Evolutionary conservation across 352 stramenopile genomes (phyloP), one percentile per base, ranked within the genome.

Genomic region (Pythium scleroteichum): DNA sequence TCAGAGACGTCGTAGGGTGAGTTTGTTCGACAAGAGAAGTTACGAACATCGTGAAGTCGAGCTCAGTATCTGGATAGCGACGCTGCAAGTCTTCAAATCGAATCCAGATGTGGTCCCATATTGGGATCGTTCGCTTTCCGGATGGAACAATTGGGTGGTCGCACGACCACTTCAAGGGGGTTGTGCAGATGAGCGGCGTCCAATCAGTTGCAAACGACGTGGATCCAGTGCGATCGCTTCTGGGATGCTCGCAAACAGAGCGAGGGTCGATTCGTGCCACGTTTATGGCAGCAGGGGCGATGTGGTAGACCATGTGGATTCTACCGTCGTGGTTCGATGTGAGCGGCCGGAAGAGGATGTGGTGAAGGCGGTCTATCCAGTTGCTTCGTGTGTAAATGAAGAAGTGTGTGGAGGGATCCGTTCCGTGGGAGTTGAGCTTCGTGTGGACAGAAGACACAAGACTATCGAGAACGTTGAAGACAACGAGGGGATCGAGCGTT

Each of bases 291-390:
- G 38, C 38, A 20, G 38, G 13, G 6, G 14, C 6, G 7, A 4
- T 44, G 27, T 64, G 57, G 19, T 56, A 63, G 0, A 50, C 23
- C 14, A 16, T 40, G 29, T 63, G 55, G 10, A 48, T 33, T 1
- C 55, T 44, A 4, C 22, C 22, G 10, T 63, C 55, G 3, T 35
- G 35, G 24, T 64, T 58, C n/a, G 23, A 23, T 2, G 52, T 42
- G n/a, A 66, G 24, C 7, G 40, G 24, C 0, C 27, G 27, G 4
- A 55, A 41, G 10, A 60, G 61, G 49, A 24, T 17, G 38, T 82
- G 71, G 27, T 79, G 70, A 41, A 82, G 23, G 1, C 73, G 64
- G 17, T 82, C 73, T 7, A 75, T 41, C 73, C 73, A 82, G 19
- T 59, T 47, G 56, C 59, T 70, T 33, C 46, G 26, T 3, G 68